Evolutionary conservation across 2,329 filamentous ascomycete genomes (phyloP), one percentile per base, ranked within the genome.

Genomic region (Fusarium transvaalense): DNA sequence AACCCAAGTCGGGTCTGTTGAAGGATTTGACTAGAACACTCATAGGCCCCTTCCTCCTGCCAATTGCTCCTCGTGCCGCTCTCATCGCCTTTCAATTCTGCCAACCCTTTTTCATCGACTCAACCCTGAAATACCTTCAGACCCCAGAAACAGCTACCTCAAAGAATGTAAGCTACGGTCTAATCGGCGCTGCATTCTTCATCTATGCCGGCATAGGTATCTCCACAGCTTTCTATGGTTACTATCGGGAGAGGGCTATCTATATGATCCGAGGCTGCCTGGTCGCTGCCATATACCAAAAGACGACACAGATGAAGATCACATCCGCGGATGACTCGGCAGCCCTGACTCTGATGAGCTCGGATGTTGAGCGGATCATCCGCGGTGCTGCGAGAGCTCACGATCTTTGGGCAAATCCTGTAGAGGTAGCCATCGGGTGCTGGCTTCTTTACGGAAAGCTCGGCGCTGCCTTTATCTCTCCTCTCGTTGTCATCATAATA

Each of bases 391-490:
- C 69, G 5, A 66, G 56, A 2, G 56, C 82, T 32, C 83, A 84
- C 46, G 79, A 83, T 27, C 59, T 79, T 6, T 83, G 81, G 82
- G 79, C 76, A 0, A 78, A 72, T 38, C 52, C 76, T 1, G 61
- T 85, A 1, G 80, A 86, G 62, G 78, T 83, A 6, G 79, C 71
- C 6, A 54, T 87, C 3, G 81, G 81, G 0, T 80, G 81, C 47
- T 87, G 79, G 72, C 76, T 87, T 0, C 75, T 88, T 1, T 76
- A 85, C 21, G 69, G 68, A 6, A 78, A 85, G 47, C 68, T 88
- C 1, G 84, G 85, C 0, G 74, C 77, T 1, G 83, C 84, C 0
- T 87, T 84, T 38, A 71, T 81, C 0, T 81, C 82, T 0, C 84
- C 85, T 0, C 76, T 88, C 8, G 78, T 80, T 0, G 75, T 85